phyloP scores from a whole-genome alignment of 129 eudicot genomes.

The Apium graveolens region DNA sequence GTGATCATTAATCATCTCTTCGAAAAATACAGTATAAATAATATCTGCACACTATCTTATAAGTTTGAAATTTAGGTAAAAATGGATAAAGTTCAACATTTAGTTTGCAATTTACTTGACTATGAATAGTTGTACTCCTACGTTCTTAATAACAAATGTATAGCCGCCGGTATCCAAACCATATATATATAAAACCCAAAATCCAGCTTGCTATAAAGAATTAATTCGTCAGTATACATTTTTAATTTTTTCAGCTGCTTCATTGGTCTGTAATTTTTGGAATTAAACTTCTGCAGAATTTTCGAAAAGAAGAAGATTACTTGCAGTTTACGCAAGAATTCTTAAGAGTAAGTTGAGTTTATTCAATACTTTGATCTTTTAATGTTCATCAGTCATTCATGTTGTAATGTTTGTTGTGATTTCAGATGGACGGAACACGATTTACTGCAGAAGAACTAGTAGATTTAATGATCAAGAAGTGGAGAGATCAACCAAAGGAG shows the following conservation, averaged over 20 bases:
- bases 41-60: no score
- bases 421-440: conserved; percentile 2
- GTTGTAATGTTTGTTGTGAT: neutral
- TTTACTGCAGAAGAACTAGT: neutral
- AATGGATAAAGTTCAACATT: no score
- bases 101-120: no score
- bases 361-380: neutral
- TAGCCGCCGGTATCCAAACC: neutral
- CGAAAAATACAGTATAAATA: no score
- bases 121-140: neutral
- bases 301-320: no score
- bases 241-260: neutral
- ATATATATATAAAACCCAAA: no score
- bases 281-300: no score
- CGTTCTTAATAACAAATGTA: neutral
- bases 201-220: neutral
- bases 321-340: neutral
- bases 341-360: neutral
- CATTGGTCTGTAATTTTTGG: neutral
- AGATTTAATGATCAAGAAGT: neutral
- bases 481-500: neutral
- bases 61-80: no score
- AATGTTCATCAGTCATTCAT: neutral
- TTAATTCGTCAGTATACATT: neutral
- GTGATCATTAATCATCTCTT: no score